Conservation (phyloP, 1,284 basidiomycete species). For the Afroboletus lepidellus region DNA sequence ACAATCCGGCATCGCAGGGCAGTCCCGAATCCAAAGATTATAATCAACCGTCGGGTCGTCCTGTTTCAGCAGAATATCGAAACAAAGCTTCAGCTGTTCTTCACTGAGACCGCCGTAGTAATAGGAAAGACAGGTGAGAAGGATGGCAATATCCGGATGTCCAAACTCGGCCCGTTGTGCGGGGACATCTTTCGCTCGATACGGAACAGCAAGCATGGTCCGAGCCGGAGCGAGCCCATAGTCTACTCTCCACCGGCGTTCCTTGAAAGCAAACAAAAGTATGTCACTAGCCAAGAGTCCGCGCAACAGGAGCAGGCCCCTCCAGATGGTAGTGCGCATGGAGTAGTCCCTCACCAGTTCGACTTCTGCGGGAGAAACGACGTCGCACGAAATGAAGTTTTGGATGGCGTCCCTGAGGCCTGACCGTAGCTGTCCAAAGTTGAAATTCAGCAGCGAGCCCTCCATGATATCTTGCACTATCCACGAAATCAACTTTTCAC, state of each 20-base stretch:
- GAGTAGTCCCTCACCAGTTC: background rate
- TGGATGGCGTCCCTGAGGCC: conserved; percentile 18
- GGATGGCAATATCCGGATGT: conserved; percentile 50
- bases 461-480: conserved; percentile 23
- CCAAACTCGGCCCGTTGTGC: conserved; percentile 51
- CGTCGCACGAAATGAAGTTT: conserved; percentile 24
- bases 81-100: conserved; percentile 40
- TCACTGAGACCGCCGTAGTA: conserved; percentile 49
- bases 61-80: conserved; percentile 41
- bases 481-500: conserved; percentile 17
- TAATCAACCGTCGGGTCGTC: conserved; percentile 48
- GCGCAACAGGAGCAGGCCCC: conserved; percentile 41
- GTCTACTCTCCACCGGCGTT: conserved; percentile 52
- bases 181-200: conserved; percentile 53
- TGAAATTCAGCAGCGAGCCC: background rate
- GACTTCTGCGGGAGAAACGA: background rate
- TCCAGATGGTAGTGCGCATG: conserved; percentile 27
- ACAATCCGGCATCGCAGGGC: conserved; percentile 25
- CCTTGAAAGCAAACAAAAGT: conserved; percentile 39
- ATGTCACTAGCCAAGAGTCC: conserved; percentile 47
- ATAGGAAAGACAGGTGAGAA: conserved; percentile 51
- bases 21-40: conserved; percentile 37
- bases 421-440: conserved; percentile 18
- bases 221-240: conserved; percentile 47
- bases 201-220: conserved; percentile 52